Evolutionary conservation across 2,329 filamentous ascomycete genomes (phyloP).

Genomic region (Metarhizium brunneum): DNA sequence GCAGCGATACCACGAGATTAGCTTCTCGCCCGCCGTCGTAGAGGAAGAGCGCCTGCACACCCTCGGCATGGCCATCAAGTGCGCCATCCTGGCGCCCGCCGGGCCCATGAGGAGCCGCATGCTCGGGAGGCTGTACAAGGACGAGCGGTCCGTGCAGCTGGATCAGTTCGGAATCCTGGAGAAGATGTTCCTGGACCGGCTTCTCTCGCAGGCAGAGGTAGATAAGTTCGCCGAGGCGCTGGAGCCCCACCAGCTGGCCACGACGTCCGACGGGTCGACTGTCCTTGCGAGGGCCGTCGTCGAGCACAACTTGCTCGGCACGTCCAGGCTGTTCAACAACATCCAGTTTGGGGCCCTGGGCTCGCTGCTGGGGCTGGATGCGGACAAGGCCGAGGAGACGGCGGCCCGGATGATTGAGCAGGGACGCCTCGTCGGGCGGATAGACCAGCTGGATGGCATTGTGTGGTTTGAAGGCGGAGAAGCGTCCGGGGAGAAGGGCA

Average conservation of each 20-base stretch:
- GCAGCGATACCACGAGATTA: slow-evolving; percentile 80
- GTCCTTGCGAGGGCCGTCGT: slow-evolving; percentile 89
- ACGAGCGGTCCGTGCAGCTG: slow-evolving; percentile 69
- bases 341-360: slow-evolving; percentile 70
- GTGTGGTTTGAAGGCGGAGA: slow-evolving; percentile 79
- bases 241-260: slow-evolving; percentile 80
- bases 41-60: slow-evolving; percentile 81
- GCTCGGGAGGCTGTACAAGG: slow-evolving; percentile 82
- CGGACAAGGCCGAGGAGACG: slow-evolving; percentile 78
- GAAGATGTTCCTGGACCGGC: slow-evolving; percentile 91
- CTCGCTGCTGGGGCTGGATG: slow-evolving; percentile 65
- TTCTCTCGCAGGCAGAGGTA: slow-evolving; percentile 75
- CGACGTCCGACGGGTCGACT: slow-evolving; percentile 82
- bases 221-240: slow-evolving; percentile 74
- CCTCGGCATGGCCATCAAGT: slow-evolving; percentile 79
- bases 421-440: slow-evolving; percentile 74
- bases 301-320: slow-evolving; percentile 89
- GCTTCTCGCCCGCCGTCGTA: slow-evolving; percentile 66
- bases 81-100: slow-evolving; percentile 84
- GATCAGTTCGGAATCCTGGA: slow-evolving; percentile 83
- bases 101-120: slow-evolving; percentile 75
- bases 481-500: slow-evolving; percentile 59
- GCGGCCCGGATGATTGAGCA: slow-evolving; percentile 96
- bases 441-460: slow-evolving; percentile 84
- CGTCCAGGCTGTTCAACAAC: slow-evolving; percentile 70